Base-by-base conservation (phyloP, 2,329 filamentous ascomycete species). In the Fonsecaea monophora region DNA sequence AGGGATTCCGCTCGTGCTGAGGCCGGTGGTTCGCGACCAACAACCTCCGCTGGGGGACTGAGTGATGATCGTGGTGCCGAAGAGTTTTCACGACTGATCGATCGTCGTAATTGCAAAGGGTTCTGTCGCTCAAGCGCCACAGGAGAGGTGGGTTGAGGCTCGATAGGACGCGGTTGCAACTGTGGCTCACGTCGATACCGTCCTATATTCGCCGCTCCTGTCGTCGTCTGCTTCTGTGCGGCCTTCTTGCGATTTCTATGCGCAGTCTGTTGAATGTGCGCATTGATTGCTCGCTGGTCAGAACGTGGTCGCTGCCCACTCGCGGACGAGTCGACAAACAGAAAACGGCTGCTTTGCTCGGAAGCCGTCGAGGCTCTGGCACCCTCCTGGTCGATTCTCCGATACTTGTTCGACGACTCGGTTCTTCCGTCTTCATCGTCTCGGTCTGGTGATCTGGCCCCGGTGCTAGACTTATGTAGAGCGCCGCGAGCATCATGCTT, bases 321-420 rank as follows among this genome's bases (percentile, higher is more conserved):
- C 9, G 64, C 62, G 21, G 64, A 66, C 35, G 64, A 66, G 64
- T 66, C 64, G 40, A 66, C 64, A 37, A 66, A 66, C 53, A 66
- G 45, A 54, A 66, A 66, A 30, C 64, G 64, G 48, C n/a, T 62
- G 30, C 15, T 38, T 32, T 66, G 59, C 9, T 62, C 64, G 9
- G 53, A 38, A 15, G 15, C 35, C 30, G 64, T 42, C 45, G 53
- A 38, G 37, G 60, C 21, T 62, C 64, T 66, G 53, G 40, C 42
- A 37, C 59, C 60, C 38, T 66, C 59, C 35, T 25, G 64, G 21
- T 62, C 60, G 37, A 66, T 42, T 42, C 64, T 59, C 38, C 64
- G 64, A 59, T 57, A 62, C 53, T 66, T 66, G 18, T 58, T 61
- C 53, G 64, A 56, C 30, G 59, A 62, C 30, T 55, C 45, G 40